phyloP scores from a whole-genome alignment of 768 basidiomycete genomes.

The Trametes meyenii region DNA sequence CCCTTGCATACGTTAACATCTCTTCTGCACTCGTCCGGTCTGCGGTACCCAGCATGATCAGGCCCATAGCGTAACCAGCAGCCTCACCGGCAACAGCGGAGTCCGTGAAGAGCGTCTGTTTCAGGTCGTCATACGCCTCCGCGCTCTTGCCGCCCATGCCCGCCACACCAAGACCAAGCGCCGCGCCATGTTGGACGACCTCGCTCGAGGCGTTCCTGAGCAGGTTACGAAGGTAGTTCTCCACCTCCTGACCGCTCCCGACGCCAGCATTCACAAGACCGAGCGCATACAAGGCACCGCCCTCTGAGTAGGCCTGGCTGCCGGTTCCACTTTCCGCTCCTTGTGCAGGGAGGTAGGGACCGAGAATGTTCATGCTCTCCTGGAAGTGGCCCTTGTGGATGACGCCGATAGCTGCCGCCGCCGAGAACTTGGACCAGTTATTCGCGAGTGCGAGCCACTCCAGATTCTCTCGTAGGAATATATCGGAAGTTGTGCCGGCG shows the following conservation, averaged over 20 bases:
- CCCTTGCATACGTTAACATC: conserved; percentile 94
- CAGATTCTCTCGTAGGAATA: conserved; percentile 92
- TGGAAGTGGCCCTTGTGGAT: conserved; percentile 97
- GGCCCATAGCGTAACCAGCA: conserved; percentile 95
- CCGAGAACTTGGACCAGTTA: conserved; percentile 99
- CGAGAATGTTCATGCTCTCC: conserved; percentile 89
- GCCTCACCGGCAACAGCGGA: conserved; percentile 96
- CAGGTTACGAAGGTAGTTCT: conserved; percentile 77
- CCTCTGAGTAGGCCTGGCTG: conserved; percentile 89
- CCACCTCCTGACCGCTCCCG: conserved; percentile 68
- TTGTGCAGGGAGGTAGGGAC: conserved; percentile 87
- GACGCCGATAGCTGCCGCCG: conserved; percentile 94
- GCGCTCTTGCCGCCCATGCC: conserved; percentile 90
- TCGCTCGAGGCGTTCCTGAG: conserved; percentile 78
- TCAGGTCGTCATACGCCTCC: conserved; percentile 91
- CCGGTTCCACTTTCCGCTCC: conserved; percentile 75
- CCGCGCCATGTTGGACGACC: conserved; percentile 96
- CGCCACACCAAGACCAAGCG: conserved; percentile 93
- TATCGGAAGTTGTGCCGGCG: conserved; percentile 95
- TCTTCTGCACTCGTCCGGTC: conserved; percentile 80
- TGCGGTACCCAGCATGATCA: conserved; percentile 97
- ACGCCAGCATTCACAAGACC: conserved; percentile 94
- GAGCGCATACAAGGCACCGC: conserved; percentile 93
- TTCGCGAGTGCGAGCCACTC: conserved; percentile 95
- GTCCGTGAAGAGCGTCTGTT: conserved; percentile 86